Evolutionary conservation across 768 basidiomycete species (phyloP), one percentile per base, ranked within the genome.

Genomic region (Kockovaella imperatae): DNA sequence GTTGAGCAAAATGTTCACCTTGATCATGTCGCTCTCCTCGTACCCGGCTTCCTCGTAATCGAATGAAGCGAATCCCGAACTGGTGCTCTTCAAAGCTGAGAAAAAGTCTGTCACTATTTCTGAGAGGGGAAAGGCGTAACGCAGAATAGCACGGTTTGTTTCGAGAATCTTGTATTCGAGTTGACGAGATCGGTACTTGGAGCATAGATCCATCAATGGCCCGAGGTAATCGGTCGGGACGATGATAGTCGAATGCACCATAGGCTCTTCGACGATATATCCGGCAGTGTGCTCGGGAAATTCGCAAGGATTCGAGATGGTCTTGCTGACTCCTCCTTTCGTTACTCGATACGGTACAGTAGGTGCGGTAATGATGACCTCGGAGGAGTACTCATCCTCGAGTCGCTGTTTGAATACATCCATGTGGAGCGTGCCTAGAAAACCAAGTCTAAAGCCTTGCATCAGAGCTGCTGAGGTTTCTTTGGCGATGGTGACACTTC

Each of bases 11-110:
- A 35, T 17, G 13, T 29, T 36, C 55, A 89, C 88, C 79, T 93
- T 93, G 47, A 80, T 80, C 25, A 93, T 74, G 62, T 89, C 79
- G 57, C 86, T 87, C 48, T 74, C 72, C 64, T 79, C 77, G 70
- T 96, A 97, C 1, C 88, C 91, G 4, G 82, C 87, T 68, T 91
- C 86, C 71, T 97, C 91, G 62, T 99, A 99, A 62, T 91, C 93
- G 52, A 55, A 58, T 26, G 52, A 35, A 29, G 56, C 59, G 49
- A 62, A 70, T 20, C 69, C 69, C 7, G 64, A 67, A 45, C 65
- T 67, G 20, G 88, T 79, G 62, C 87, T 84, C 73, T 99, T 99
- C 46, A 99, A 77, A 63, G 86, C 81, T 68, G 91, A 86, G 68
- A 95, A 97, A 69, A 99, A 97, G 71, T 89, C 82, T 2, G 86